Base-by-base conservation (phyloP, 2,329 filamentous ascomycete genomes). In the Diaporthe sp. region DNA sequence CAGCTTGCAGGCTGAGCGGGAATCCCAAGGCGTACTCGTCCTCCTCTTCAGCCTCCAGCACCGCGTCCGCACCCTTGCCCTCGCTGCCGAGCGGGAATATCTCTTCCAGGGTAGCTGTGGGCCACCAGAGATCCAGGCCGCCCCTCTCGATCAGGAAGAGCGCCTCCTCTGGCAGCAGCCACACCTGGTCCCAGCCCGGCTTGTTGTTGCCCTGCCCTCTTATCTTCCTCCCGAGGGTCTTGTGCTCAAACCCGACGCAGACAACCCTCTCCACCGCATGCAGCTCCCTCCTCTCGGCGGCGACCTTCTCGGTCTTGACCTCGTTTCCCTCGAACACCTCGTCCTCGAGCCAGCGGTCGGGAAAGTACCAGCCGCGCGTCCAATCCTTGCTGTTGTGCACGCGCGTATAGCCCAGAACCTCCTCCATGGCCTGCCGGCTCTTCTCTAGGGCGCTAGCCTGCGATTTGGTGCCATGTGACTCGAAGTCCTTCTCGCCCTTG, bases 401-500 rank as follows among this genome's bases (percentile, higher is more conserved):
- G 68, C 96, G 91, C 67, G 94, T 94, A 82, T 94, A 93, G 71
- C 92, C 90, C 73, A 98, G 89, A 3, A 96, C 96, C 79, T 95
- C 92, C 84, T 98, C 94, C 94, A 99, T 97, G 28, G 96, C 96
- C 79, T 90, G 89, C 73, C 96, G 92, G 77, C 95, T 98, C 62
- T 94, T 91, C 81, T 95, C 93, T 71, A 99, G 92, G 12, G 93
- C 91, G 74, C 90, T 89, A 78, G 93, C 92, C 84, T 99, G 97
- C 44, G 94, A 91, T 44, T 91, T 90, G 3, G 97, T 98, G 65
- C 94, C 94, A 84, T 98, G 95, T 39, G 94, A 93, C 85, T 98
- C 97, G 83, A 98, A 99, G 86, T 99, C 97, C 84, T 99, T 99
- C 83, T 98, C 95, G 76, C 97, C 97, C 78, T 95, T 95, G 79